Conservation (phyloP, 2,329 filamentous ascomycete species). For the Periconia digitata region DNA sequence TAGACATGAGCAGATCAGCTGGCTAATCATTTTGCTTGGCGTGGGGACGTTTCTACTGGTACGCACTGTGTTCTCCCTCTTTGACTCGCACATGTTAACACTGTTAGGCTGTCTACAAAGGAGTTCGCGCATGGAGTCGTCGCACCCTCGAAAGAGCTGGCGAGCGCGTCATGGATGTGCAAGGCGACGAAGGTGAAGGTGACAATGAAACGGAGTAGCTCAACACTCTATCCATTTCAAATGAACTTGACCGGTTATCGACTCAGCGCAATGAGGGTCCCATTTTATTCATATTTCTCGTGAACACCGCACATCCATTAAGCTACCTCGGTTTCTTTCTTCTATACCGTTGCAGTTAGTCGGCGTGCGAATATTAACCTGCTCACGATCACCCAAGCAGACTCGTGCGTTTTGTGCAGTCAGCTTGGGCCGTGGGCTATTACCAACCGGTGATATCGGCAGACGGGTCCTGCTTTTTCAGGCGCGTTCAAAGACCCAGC, state of each 20-base stretch:
- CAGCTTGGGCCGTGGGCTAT: conserved; percentile 32
- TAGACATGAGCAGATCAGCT: conserved; percentile 75
- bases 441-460: conserved; percentile 26
- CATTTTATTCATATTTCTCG: not conserved
- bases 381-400: conserved; percentile 29
- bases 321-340: conserved; percentile 76
- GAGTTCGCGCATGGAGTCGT: conserved; percentile 72
- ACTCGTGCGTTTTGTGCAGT: conserved; percentile 38
- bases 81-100: conserved; percentile 13
- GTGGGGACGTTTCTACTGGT: conserved; percentile 77
- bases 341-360: conserved; percentile 87
- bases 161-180: conserved; percentile 82
- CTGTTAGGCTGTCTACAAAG: conserved; percentile 74
- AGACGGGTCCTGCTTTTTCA: conserved; percentile 23
- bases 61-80: conserved; percentile 43
- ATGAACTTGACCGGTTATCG: not conserved
- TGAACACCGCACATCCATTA: conserved; percentile 78
- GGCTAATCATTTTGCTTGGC: conserved; percentile 77
- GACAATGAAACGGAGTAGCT: conserved; percentile 45
- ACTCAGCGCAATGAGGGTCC: not conserved
- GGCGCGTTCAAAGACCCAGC: conserved; percentile 23
- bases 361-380: conserved; percentile 80
- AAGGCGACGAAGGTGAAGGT: conserved; percentile 61
- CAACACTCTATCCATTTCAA: conserved; percentile 10
- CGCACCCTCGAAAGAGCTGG: conserved; percentile 74